These are phyloP conservation scores for Saccharomycopsis hybrid DNA, from an alignment of 1,139 yeast species.

Conservation along the genomic window DNA sequence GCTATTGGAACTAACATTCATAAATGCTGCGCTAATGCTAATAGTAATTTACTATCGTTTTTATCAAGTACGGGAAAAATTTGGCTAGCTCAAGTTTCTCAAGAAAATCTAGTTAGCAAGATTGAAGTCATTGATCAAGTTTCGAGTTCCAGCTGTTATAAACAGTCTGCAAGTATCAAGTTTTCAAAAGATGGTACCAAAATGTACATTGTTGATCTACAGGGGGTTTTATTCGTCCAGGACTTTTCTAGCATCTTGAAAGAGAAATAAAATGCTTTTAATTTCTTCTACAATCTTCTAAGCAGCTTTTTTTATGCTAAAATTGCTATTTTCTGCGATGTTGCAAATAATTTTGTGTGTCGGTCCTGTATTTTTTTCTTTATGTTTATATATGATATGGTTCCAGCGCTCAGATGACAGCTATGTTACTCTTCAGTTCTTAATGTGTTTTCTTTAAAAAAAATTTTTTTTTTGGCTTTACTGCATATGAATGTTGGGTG, in stretches of 20 bases:
- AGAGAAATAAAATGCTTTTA: too few relatives aligned
- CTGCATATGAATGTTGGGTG: too few relatives aligned
- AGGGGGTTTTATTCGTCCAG: constrained; percentile 68
- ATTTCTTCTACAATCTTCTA: too few relatives aligned
- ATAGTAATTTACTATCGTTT: constrained; percentile 80
- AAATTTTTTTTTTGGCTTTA: too few relatives aligned
- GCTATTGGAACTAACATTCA: constrained; percentile 79
- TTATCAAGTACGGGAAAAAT: constrained; percentile 73
- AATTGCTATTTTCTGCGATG: too few relatives aligned
- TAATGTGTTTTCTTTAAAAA: too few relatives aligned
- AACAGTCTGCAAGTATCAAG: constrained; percentile 66
- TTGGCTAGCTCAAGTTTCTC: constrained; percentile 36
- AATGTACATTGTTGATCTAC: constrained; percentile 68
- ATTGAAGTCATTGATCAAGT: constrained; percentile 74
- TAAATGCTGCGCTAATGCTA: constrained; percentile 68
- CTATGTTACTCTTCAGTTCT: too few relatives aligned
- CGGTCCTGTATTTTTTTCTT: too few relatives aligned
- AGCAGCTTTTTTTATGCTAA: too few relatives aligned
- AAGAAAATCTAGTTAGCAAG: constrained; percentile 42
- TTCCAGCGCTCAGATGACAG: too few relatives aligned
- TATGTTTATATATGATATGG: too few relatives aligned
- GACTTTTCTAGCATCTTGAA: constrained; percentile 45
- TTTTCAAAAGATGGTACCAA: constrained; percentile 80
- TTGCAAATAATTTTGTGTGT: too few relatives aligned
- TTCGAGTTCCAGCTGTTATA: constrained; percentile 57